Conservation (phyloP, 805 yeast species). For the Kodamaea hsintzibuensis region DNA sequence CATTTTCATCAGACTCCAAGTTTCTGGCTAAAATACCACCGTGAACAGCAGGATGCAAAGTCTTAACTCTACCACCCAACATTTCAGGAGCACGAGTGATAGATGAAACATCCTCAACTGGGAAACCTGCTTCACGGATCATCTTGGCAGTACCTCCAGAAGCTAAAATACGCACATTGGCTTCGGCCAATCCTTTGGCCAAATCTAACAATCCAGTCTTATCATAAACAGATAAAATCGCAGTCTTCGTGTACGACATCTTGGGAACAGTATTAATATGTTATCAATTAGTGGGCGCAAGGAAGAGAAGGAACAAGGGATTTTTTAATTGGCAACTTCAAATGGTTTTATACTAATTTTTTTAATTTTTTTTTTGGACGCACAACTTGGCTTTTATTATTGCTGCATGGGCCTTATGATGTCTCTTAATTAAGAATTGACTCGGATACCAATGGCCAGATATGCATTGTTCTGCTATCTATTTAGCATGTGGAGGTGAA, state of each 20-base stretch:
- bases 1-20: slow-evolving; percentile 86
- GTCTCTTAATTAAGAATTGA: slow-evolving; percentile 10
- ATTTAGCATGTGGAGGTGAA: neutral
- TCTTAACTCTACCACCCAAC: slow-evolving; percentile 98
- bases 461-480: neutral
- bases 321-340: slow-evolving; percentile 7
- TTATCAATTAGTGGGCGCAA: neutral
- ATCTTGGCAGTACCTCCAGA: slow-evolving; percentile 96
- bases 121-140: slow-evolving; percentile 96
- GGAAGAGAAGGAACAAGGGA: slow-evolving; percentile 2
- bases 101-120: slow-evolving; percentile 92
- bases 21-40: slow-evolving; percentile 97
- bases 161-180: slow-evolving; percentile 89
- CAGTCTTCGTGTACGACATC: slow-evolving; percentile 63
- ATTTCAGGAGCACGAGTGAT: slow-evolving; percentile 99
- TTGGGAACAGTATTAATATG: neutral
- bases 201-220: slow-evolving; percentile 94
- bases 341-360: slow-evolving; percentile 7
- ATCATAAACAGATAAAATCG: slow-evolving; percentile 95
- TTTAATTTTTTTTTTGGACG: slow-evolving; percentile 3
- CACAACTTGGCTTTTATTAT: too few relatives aligned
- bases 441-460: slow-evolving; percentile 5
- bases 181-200: slow-evolving; percentile 90
- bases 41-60: slow-evolving; percentile 98
- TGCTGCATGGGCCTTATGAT: too few relatives aligned